Conservation (phyloP, 192 early-diverging fungal species). For the Dimargaris cristalligena region DNA sequence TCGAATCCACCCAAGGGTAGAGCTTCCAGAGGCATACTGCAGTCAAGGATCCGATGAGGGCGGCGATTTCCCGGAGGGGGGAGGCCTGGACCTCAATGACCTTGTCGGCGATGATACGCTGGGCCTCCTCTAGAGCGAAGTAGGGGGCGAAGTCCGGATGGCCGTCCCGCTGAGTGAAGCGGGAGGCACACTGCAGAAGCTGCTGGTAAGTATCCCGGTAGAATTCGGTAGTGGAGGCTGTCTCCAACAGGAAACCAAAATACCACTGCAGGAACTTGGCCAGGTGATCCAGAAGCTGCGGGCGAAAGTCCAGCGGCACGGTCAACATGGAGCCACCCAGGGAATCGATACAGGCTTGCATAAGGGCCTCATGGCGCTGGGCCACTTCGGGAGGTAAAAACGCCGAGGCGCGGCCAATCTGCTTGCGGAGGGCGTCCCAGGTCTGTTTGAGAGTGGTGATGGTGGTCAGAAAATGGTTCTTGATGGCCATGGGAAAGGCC, state of each 20-base stretch:
- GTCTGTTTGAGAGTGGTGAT: neutral
- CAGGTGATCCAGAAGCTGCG: neutral
- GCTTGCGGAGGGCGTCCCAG: neutral
- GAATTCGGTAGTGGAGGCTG: neutral
- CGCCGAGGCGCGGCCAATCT: neutral
- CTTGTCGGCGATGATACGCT: constrained; percentile 1
- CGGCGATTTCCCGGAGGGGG: neutral
- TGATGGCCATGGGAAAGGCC: neutral
- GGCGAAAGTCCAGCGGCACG: neutral
- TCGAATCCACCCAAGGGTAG: neutral
- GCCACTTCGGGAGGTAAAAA: constrained; percentile 1
- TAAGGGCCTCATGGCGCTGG: neutral
- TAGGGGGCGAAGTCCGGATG: constrained; percentile 8
- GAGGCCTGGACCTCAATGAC: constrained; percentile 1
- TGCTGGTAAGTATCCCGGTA: constrained; percentile 7
- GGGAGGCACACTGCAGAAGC: neutral
- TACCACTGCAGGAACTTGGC: constrained; percentile 1
- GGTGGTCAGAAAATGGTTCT: neutral
- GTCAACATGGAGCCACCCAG: neutral
- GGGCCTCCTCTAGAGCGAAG: neutral
- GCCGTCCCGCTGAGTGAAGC: neutral
- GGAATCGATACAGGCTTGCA: constrained; percentile 1
- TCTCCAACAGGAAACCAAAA: constrained; percentile 3
- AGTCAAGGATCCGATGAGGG: neutral
- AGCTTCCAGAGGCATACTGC: constrained; percentile 6